Percentiles rank a stretch among this genome's conserved stretches.
Evolutionary conservation across 1,284 basidiomycete genomes (phyloP).

Genomic region (Malassezia brasiliensis): DNA sequence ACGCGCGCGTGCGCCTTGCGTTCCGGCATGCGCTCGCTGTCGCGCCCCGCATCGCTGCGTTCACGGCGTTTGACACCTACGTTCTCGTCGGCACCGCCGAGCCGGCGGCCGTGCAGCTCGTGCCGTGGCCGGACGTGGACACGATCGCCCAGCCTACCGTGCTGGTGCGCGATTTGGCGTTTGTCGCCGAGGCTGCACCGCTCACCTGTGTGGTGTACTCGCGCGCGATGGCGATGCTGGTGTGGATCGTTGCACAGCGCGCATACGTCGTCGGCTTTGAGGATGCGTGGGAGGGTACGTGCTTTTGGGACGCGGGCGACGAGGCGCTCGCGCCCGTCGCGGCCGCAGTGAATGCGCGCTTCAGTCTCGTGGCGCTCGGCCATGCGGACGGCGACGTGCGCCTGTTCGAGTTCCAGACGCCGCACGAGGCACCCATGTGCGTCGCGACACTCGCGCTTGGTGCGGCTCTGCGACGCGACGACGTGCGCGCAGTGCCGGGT

Average conservation of each 20-base stretch:
- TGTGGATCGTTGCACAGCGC: constrained; percentile 20
- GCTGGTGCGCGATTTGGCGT: not conserved
- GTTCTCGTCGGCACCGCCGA: constrained; percentile 35
- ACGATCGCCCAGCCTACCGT: not conserved
- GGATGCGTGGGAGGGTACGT: not conserved
- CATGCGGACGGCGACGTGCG: constrained; percentile 55
- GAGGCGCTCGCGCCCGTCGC: not conserved
- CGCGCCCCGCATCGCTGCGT: constrained; percentile 34
- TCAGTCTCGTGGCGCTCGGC: constrained; percentile 76
- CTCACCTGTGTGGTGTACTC: constrained; percentile 23
- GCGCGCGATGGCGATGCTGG: constrained; percentile 34
- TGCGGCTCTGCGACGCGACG: constrained; percentile 43
- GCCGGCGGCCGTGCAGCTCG: constrained; percentile 39
- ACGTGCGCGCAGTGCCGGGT: constrained; percentile 54
- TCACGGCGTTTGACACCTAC: constrained; percentile 25
- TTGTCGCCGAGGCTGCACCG: not conserved
- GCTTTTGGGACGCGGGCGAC: not conserved
- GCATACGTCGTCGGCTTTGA: not conserved
- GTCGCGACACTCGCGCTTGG: constrained; percentile 36
- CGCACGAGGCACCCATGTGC: constrained; percentile 16
- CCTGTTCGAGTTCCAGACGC: constrained; percentile 34
- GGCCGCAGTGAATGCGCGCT: constrained; percentile 63
- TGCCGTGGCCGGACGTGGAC: constrained; percentile 38
- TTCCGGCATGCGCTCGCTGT: constrained; percentile 38
- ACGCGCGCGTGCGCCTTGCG: constrained; percentile 22